Percentiles rank a stretch among this genome's conserved stretches.
Conservation (phyloP, 2,329 filamentous ascomycete species). For the Keithomyces neogunnii region DNA sequence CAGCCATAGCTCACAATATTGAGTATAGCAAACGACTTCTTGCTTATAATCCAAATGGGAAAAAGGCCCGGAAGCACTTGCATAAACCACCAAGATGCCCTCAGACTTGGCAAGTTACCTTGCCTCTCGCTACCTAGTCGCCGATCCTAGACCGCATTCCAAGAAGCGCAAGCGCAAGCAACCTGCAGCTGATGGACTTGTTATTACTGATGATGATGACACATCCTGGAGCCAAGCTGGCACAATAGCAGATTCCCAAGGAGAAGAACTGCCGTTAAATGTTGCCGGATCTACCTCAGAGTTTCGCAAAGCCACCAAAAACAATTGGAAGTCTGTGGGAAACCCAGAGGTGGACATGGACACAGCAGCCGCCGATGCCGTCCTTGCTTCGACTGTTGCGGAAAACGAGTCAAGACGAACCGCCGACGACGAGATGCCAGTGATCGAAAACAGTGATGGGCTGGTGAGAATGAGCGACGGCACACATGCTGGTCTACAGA, state of each 20-base stretch:
- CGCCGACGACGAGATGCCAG: slow-evolving; percentile 41
- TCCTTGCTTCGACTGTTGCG: slow-evolving; percentile 63
- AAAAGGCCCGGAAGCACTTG: no score
- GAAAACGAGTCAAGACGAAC: slow-evolving; percentile 48
- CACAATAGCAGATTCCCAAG: slow-evolving; percentile 21
- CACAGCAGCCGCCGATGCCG: slow-evolving; percentile 60
- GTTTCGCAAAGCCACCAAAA: slow-evolving; percentile 71
- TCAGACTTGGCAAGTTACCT: slow-evolving; percentile 73
- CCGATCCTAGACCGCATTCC: slow-evolving; percentile 41
- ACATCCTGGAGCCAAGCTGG: slow-evolving; percentile 32
- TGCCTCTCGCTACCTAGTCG: slow-evolving; percentile 76
- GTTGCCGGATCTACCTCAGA: slow-evolving; percentile 47
- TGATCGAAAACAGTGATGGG: slow-evolving; percentile 35
- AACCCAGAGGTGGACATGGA: slow-evolving; percentile 19
- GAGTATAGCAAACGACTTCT: not conserved
- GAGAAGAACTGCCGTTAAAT: slow-evolving; percentile 41
- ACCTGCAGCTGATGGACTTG: slow-evolving; percentile 40
- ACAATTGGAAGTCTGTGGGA: slow-evolving; percentile 68
- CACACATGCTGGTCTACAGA: slow-evolving; percentile 79
- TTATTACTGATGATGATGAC: slow-evolving; percentile 59
- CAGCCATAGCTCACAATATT: no score
- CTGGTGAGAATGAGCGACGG: slow-evolving; percentile 75
- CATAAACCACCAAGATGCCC: slow-evolving; percentile 31
- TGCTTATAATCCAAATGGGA: not conserved
- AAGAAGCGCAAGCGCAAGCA: slow-evolving; percentile 60